Conservation (phyloP, 2,329 filamentous ascomycete genomes). For the Teratosphaeria destructans region DNA sequence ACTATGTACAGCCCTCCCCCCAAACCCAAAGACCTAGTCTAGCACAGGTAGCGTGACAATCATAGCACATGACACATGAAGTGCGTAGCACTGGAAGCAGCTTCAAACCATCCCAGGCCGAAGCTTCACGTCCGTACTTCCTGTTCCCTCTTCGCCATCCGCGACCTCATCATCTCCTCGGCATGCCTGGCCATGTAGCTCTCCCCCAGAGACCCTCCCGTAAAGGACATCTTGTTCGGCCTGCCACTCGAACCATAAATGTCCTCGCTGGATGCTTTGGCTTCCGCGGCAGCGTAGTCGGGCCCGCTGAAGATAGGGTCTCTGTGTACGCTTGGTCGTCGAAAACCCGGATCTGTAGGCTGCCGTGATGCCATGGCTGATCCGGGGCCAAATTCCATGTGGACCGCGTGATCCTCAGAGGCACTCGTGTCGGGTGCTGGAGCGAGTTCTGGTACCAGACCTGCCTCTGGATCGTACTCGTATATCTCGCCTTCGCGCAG, state of each 20-base stretch:
- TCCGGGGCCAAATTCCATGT: conserved; percentile 16
- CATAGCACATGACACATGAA: neutral
- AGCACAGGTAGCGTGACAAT: neutral
- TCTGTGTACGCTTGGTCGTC: conserved; percentile 20
- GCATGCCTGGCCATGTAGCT: conserved; percentile 24
- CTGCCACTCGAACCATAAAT: conserved; percentile 7
- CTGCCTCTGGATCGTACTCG: conserved; percentile 11
- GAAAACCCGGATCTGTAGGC: conserved; percentile 25
- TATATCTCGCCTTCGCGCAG: neutral
- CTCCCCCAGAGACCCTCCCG: conserved; percentile 24
- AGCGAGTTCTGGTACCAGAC: conserved; percentile 6
- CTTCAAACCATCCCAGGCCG: neutral
- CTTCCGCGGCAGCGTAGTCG: conserved; percentile 12
- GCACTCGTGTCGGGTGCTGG: neutral
- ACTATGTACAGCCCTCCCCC: neutral
- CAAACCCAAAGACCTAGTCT: neutral
- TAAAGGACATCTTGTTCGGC: conserved; percentile 15
- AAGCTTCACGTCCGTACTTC: conserved; percentile 46
- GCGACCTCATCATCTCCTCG: conserved; percentile 17
- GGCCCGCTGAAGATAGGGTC: conserved; percentile 21
- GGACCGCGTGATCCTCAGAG: conserved; percentile 9
- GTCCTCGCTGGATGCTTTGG: conserved; percentile 6
- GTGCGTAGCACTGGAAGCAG: neutral
- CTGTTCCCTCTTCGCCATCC: conserved; percentile 4
- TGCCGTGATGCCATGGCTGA: conserved; percentile 18